A percentile compares a stretch with the other conserved stretches of the same genome.
Evolutionary conservation across 768 basidiomycete genomes (phyloP).

Genomic region (Boletellus sp.): DNA sequence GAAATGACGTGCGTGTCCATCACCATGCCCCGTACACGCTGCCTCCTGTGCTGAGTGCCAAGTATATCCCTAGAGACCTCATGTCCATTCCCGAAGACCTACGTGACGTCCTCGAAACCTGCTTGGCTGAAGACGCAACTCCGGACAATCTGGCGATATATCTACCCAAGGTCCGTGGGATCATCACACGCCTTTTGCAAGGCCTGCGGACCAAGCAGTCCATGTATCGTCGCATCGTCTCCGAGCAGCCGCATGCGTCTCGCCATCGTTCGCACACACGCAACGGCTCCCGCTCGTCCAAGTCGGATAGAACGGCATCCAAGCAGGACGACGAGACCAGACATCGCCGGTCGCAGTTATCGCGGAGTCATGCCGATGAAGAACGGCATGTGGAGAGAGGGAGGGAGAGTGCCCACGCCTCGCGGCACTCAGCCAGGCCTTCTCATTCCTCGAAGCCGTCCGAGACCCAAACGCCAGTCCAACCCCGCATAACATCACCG

Average conservation of each 20-base stretch:
- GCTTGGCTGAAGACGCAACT: constrained; percentile 86
- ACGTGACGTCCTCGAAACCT: constrained; percentile 83
- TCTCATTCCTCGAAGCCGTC: constrained; percentile 37
- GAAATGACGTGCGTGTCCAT: constrained; percentile 78
- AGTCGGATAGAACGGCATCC: constrained; percentile 32
- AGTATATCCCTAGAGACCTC: constrained; percentile 62
- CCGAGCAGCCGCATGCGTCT: constrained; percentile 47
- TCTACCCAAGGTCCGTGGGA: constrained; percentile 85
- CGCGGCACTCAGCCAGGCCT: constrained; percentile 42
- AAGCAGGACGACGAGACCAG: constrained; percentile 41
- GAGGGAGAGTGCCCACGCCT: constrained; percentile 32
- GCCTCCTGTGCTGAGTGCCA: constrained; percentile 12
- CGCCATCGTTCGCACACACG: constrained; percentile 50
- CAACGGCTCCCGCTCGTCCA: constrained; percentile 58
- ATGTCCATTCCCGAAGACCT: constrained; percentile 85
- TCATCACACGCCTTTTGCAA: constrained; percentile 90
- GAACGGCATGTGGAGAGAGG: constrained; percentile 38
- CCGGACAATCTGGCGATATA: constrained; percentile 82
- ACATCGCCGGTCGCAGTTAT: constrained; percentile 47
- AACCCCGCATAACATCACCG: constrained; percentile 26
- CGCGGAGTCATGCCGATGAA: constrained; percentile 38
- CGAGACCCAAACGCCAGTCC: constrained; percentile 32
- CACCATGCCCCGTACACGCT: constrained; percentile 10
- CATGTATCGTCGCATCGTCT: constrained; percentile 72
- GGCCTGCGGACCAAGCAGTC: constrained; percentile 93